Evolutionary conservation across 164 flowering plant species (phyloP), one percentile per base, ranked within the genome.

Genomic region (Annona squamosa): DNA sequence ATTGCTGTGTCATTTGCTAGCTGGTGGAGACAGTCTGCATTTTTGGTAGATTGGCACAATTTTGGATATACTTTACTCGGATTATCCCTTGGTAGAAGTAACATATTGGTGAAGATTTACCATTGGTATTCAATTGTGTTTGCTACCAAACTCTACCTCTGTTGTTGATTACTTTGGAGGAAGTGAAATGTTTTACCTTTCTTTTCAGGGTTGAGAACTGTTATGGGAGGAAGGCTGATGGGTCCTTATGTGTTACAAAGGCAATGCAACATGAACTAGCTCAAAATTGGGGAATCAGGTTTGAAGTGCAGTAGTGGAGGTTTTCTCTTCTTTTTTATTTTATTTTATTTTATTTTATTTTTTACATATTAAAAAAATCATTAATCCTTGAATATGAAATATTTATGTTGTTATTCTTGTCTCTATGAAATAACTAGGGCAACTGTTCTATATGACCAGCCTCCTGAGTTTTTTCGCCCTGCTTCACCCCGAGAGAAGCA

Each of bases 241-340:
- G 93, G 78, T 81, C 99, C 46, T 80, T 95, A 46, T 95, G 98
- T 79, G 97, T 95, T 59, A 92, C 99, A 47, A 85, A 77, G 79
- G 99, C 98, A 77, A 95, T 93, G 99, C 98, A 93, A 71, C 97
- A 90, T 82, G 99, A 95, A 79, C 80, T 95, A 84, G 91, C 88
- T 74, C 92, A 90, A 75, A 93, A 91, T 72, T 95, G 99, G 99
- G 96, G 89, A 79, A 90, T 93, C 74, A 85, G 81, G 99, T 94
- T 82, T 86, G 88, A 64, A 45, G 52, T 41, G 71, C 75, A 77
- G 63, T 76, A 74, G 62, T 2, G 76, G 19, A 41, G 41, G 12
- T 12, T 26, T 65, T 63, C 0, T n/a, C n/a, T n/a, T n/a, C n/a
- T n/a, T n/a, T n/a, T n/a, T n/a, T n/a, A n/a, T n/a, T n/a, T n/a